Evolutionary conservation across 495 filamentous ascomycete genomes (phyloP), one percentile per base, ranked within the genome.

Genomic region (Aspergillus kassunensis): DNA sequence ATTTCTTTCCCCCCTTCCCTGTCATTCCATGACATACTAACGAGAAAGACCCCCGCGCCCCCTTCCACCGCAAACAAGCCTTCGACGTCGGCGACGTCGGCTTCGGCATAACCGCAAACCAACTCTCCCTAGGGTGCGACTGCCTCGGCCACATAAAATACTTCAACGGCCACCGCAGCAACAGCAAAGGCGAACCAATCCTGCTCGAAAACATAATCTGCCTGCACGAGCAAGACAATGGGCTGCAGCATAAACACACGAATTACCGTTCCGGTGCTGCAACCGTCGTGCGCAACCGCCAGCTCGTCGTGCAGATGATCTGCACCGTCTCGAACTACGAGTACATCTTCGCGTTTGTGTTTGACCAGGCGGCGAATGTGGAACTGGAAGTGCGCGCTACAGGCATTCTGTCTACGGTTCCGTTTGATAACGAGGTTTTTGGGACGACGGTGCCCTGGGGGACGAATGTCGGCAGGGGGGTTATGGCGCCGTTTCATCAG

Each of bases 321-420:
- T 81, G 86, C 60, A 91, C 88, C 0, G 81, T 90, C 13, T 79
- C 82, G 25, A 92, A 92, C 69, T 92, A 90, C 71, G 88, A 91
- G 63, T 92, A 92, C 55, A 85, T 95, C 54, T 78, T 97, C 46
- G 83, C 87, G 1, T 95, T 87, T 68, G 81, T 88, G 54, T 87
- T 97, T 70, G 88, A 90, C 65, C 89, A 90, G 60, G 88, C 90
- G 0, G 91, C 86, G 2, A 89, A 91, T 55, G 61, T 95, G 47
- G 74, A 81, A 25, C 85, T 93, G 52, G 91, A 96, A 65, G 86
- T 90, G n/a, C 80, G 86, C 3, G 90, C 90, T 9, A 96, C 91
- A 0, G 91, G 91, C 3, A 90, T 97, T 51, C 77, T 97, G 9
- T 88, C 83, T 29, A 95, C 91, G 0, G 80, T 90, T 24, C 87